A percentile compares a stretch with the other conserved stretches of the same genome.
phyloP scores from a whole-genome alignment of 441 rosid genomes.

The Adansonia grandidieri region DNA sequence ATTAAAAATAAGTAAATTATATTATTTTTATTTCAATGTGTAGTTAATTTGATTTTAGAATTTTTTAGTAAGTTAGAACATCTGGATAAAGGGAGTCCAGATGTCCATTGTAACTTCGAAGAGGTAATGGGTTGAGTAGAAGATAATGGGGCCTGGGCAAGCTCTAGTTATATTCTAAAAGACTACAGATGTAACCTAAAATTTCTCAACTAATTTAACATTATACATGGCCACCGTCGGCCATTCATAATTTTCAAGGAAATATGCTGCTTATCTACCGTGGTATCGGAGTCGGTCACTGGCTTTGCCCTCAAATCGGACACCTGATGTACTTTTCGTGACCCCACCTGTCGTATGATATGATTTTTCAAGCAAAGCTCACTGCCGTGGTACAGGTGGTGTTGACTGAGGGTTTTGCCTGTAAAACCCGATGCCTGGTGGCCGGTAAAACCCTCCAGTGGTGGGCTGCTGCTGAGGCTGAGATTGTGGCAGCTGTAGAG shows the following conservation, averaged over 20 bases:
- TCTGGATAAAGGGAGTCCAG: no score
- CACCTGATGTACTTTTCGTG: neutral
- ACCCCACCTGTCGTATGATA: neutral
- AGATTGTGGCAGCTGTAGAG: constrained; percentile 46
- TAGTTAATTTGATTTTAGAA: no score
- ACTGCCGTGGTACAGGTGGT: constrained; percentile 60
- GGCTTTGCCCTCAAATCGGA: constrained; percentile 27
- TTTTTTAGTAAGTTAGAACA: no score
- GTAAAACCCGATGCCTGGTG: constrained; percentile 67
- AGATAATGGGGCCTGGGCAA: neutral
- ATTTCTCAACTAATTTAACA: constrained; percentile 52
- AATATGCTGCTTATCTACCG: neutral
- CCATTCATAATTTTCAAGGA: constrained; percentile 12
- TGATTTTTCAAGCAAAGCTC: constrained; percentile 12
- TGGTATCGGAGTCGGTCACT: neutral
- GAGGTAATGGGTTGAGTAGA: no score
- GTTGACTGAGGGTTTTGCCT: constrained; percentile 62
- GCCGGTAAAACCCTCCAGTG: constrained; percentile 62
- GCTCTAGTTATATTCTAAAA: neutral
- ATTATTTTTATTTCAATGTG: no score
- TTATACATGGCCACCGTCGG: constrained; percentile 22
- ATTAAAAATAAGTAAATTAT: no score
- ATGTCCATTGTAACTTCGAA: no score
- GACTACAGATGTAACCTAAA: constrained; percentile 20
- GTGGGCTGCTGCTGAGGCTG: constrained; percentile 43